Evolutionary conservation across 768 basidiomycete species (phyloP).

Genomic region (Auricularia cornea): DNA sequence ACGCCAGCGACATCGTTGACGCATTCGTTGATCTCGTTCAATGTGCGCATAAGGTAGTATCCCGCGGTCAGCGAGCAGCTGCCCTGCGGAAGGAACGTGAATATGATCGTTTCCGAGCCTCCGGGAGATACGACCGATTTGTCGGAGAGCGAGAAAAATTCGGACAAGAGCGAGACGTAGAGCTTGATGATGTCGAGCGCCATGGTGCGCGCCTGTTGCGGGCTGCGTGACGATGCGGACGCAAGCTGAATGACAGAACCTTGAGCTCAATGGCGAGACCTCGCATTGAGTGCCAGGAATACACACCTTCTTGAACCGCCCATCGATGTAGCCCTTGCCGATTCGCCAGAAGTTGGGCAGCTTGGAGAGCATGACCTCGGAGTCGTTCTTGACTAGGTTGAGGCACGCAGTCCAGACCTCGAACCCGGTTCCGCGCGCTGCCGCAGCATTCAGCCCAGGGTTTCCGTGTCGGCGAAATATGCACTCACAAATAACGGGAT

Average conservation of each 20-base stretch:
- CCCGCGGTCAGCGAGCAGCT: conserved; percentile 78
- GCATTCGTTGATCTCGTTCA: conserved; percentile 81
- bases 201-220: conserved; percentile 79
- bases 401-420: conserved; percentile 76
- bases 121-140: conserved; percentile 57
- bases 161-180: conserved; percentile 76
- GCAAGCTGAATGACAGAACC: conserved; percentile 9
- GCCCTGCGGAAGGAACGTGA: conserved; percentile 57
- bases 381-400: conserved; percentile 76
- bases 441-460: neutral
- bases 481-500: conserved; percentile 50
- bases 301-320: conserved; percentile 82
- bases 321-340: conserved; percentile 83
- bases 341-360: conserved; percentile 94
- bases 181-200: conserved; percentile 78
- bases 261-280: too few relatives aligned
- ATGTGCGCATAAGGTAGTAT: conserved; percentile 69
- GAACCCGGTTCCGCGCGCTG: conserved; percentile 63
- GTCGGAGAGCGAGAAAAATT: conserved; percentile 80
- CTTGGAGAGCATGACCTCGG: conserved; percentile 73
- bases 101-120: conserved; percentile 29
- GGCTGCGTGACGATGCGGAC: conserved; percentile 57
- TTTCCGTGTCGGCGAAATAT: neutral
- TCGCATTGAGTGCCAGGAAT: too few relatives aligned
- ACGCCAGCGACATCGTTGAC: conserved; percentile 70